Percentiles rank a stretch among this genome's conserved stretches.
Conservation (phyloP, 2,329 filamentous ascomycete genomes). For the Fusarium sp. region DNA sequence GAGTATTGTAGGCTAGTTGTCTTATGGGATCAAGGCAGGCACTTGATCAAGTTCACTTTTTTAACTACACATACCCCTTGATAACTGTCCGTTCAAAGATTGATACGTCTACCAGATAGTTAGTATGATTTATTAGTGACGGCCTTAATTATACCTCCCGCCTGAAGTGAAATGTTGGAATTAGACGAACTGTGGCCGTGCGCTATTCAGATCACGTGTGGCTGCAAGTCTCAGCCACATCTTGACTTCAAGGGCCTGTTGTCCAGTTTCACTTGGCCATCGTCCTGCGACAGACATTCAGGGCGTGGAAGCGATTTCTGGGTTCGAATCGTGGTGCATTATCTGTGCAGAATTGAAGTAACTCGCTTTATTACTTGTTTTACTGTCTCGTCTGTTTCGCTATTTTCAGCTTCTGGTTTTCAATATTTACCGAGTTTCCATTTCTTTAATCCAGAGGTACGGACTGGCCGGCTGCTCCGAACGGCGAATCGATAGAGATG, state of each 20-base stretch:
- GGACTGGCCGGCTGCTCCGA: constrained; percentile 43
- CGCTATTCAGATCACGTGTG: constrained; percentile 42
- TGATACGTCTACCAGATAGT: not conserved
- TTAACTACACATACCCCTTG: not conserved
- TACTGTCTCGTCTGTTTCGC: not conserved
- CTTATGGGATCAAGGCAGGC: not conserved
- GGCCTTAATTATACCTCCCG: not conserved
- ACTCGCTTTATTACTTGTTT: not conserved
- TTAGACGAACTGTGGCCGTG: constrained; percentile 16
- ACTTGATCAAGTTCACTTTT: not conserved
- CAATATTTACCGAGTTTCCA: not conserved
- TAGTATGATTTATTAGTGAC: not conserved
- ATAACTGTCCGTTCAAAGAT: not conserved
- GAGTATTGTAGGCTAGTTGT: not conserved
- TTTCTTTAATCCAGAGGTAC: constrained; percentile 10
- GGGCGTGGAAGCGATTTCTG: constrained; percentile 30
- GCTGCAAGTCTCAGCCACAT: constrained; percentile 23
- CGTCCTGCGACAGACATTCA: constrained; percentile 26
- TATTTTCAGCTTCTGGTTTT: not conserved
- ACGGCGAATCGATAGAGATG: constrained; percentile 47
- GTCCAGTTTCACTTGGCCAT: constrained; percentile 40
- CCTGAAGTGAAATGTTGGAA: not conserved
- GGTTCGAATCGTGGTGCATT: constrained; percentile 16
- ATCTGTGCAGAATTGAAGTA: not conserved
- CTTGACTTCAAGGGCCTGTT: constrained; percentile 24